Conservation (phyloP, 2,329 filamentous ascomycete species). For the Rosellinia necatrix region DNA sequence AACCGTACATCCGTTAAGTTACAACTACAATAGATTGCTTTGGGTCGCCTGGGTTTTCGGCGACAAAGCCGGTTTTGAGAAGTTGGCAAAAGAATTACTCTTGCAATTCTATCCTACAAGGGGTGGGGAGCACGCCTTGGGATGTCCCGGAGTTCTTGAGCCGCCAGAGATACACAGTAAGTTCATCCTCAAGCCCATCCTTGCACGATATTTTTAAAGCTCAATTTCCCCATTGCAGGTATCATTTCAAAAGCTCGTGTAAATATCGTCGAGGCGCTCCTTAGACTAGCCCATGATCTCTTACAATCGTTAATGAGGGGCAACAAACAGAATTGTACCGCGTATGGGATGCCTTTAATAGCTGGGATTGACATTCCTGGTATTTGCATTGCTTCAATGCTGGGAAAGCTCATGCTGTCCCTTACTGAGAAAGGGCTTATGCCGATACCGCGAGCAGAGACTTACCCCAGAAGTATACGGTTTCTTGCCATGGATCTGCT, state of each 20-base stretch:
- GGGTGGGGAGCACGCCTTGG: constrained; percentile 10
- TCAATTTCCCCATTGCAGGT: constrained; percentile 16
- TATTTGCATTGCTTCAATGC: constrained; percentile 21
- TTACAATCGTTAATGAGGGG: constrained; percentile 21
- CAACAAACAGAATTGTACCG: neutral
- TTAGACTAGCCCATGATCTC: constrained; percentile 18
- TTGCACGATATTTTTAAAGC: neutral
- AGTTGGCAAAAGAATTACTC: constrained; percentile 22
- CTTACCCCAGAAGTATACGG: constrained; percentile 18
- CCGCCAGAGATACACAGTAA: constrained; percentile 31
- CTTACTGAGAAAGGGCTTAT: constrained; percentile 23
- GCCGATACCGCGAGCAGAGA: constrained; percentile 25
- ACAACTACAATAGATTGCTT: constrained; percentile 26
- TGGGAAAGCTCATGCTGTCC: constrained; percentile 25
- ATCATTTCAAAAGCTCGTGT: constrained; percentile 24
- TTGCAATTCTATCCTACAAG: constrained; percentile 9
- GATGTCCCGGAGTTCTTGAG: constrained; percentile 6
- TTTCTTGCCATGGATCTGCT: constrained; percentile 19
- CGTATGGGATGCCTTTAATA: neutral
- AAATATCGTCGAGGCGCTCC: constrained; percentile 21
- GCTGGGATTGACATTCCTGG: neutral
- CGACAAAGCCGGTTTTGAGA: constrained; percentile 21
- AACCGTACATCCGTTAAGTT: neutral
- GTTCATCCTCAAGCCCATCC: constrained; percentile 3
- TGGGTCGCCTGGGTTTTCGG: constrained; percentile 32